Percentiles rank a stretch among this genome's conserved stretches.
Evolutionary conservation across 495 filamentous ascomycete genomes (phyloP).

Genomic region (Amphirosellinia nigrospora): DNA sequence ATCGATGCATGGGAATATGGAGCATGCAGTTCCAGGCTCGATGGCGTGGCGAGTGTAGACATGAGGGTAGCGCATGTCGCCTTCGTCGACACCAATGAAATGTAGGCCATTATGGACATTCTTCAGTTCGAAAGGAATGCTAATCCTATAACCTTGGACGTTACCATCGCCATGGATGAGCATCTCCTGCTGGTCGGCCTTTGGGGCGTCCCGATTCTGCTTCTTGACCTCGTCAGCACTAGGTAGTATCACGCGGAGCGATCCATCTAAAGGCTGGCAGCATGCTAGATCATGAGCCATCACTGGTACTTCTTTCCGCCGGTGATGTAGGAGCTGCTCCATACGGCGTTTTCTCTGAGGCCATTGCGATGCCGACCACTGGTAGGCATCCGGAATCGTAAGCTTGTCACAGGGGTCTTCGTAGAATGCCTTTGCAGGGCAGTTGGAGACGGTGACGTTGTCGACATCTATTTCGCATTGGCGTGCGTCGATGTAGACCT

Average conservation of each 20-base stretch:
- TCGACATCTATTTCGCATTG: constrained; percentile 74
- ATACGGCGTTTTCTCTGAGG: constrained; percentile 72
- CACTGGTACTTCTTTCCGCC: constrained; percentile 49
- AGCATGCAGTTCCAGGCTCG: constrained; percentile 78
- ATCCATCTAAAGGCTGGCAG: constrained; percentile 51
- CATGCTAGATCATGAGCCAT: constrained; percentile 43
- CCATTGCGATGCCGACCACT: constrained; percentile 74
- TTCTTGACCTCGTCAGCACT: constrained; percentile 40
- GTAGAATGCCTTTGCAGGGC: constrained; percentile 64
- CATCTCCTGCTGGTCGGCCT: constrained; percentile 38
- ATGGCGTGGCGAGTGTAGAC: constrained; percentile 84
- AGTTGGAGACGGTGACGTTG: constrained; percentile 72
- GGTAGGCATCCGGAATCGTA: constrained; percentile 62
- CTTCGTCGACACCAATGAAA: constrained; percentile 82
- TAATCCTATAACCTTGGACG: constrained; percentile 46
- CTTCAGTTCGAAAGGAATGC: constrained; percentile 77
- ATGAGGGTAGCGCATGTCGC: constrained; percentile 84
- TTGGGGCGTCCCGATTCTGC: constrained; percentile 43
- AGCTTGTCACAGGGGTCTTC: constrained; percentile 74
- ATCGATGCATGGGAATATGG: constrained; percentile 91
- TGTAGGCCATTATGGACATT: constrained; percentile 84
- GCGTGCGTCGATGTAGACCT: constrained; percentile 82
- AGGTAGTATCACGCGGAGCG: constrained; percentile 48
- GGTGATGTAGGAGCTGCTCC: constrained; percentile 63
- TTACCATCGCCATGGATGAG: constrained; percentile 37